phyloP scores from a whole-genome alignment of 768 basidiomycete genomes.

The Tylopilus rubrobrunneus region DNA sequence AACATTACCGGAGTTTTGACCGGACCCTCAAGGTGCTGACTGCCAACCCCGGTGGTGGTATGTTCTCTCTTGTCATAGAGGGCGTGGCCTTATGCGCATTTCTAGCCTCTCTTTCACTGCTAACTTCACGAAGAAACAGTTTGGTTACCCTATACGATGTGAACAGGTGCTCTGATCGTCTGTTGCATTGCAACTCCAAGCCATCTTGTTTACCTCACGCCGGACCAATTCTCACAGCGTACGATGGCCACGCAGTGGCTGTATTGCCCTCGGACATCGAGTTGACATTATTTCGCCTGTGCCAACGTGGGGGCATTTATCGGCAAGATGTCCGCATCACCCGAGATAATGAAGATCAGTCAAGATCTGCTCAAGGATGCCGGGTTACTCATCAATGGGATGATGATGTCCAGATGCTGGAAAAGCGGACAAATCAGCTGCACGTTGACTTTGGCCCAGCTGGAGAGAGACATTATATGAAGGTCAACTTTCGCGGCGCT shows the following conservation, averaged over 20 bases:
- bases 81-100: not conserved
- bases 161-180: conserved; percentile 34
- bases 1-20: conserved; percentile 60
- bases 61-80: conserved; percentile 2
- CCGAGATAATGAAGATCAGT: conserved; percentile 11
- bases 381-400: conserved; percentile 34
- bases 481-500: conserved; percentile 46
- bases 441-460: conserved; percentile 41
- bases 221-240: conserved; percentile 21
- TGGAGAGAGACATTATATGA: conserved; percentile 40
- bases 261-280: conserved; percentile 27
- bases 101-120: conserved; percentile 48
- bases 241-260: conserved; percentile 32
- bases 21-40: conserved; percentile 48
- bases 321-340: conserved; percentile 37
- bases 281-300: conserved; percentile 44
- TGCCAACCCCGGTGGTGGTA: conserved; percentile 33
- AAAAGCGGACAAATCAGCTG: conserved; percentile 23
- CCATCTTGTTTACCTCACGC: conserved; percentile 39
- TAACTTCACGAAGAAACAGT: conserved; percentile 57
- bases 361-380: not conserved
- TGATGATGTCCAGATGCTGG: conserved; percentile 37
- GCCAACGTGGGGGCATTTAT: conserved; percentile 44
- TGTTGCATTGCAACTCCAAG: conserved; percentile 41
- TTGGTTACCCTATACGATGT: conserved; percentile 66